Percentiles rank a stretch among this genome's conserved stretches.
phyloP scores from a whole-genome alignment of 2,329 filamentous ascomycete genomes.

The Madurella fahalii region DNA sequence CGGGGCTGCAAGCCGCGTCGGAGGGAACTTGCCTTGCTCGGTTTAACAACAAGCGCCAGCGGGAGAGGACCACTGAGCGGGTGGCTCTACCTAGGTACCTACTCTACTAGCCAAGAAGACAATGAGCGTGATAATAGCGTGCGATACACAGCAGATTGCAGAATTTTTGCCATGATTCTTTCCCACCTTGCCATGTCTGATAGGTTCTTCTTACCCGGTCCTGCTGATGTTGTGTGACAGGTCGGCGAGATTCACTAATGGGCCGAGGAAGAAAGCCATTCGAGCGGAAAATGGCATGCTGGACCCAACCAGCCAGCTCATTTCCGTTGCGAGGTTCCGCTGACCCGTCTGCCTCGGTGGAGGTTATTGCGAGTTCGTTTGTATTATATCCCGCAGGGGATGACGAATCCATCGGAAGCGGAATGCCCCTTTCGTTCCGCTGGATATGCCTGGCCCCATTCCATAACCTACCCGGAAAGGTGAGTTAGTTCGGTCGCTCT shows the following conservation, averaged over 20 bases:
- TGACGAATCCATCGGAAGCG: constrained; percentile 4
- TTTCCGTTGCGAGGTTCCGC: not conserved
- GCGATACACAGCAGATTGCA: constrained; percentile 14
- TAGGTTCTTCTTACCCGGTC: not conserved
- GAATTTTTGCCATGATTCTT: not conserved
- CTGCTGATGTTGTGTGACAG: constrained; percentile 5
- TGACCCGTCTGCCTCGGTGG: not conserved
- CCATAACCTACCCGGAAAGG: not conserved
- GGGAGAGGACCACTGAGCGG: not conserved
- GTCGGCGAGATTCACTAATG: no score
- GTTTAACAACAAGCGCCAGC: not conserved
- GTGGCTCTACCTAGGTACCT: not conserved
- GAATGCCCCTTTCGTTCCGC: not conserved
- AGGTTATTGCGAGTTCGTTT: not conserved
- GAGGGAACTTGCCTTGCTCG: not conserved
- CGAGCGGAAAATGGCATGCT: no score
- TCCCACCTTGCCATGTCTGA: not conserved
- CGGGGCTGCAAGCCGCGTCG: not conserved
- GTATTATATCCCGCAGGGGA: not conserved
- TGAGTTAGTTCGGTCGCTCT: no score
- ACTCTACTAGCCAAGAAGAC: not conserved
- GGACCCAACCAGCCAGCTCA: no score
- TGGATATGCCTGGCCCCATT: not conserved
- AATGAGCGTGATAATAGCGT: not conserved
- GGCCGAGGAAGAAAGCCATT: no score